phyloP scores from a whole-genome alignment of 306 rosid species.

The Astragalus glycyphyllos region DNA sequence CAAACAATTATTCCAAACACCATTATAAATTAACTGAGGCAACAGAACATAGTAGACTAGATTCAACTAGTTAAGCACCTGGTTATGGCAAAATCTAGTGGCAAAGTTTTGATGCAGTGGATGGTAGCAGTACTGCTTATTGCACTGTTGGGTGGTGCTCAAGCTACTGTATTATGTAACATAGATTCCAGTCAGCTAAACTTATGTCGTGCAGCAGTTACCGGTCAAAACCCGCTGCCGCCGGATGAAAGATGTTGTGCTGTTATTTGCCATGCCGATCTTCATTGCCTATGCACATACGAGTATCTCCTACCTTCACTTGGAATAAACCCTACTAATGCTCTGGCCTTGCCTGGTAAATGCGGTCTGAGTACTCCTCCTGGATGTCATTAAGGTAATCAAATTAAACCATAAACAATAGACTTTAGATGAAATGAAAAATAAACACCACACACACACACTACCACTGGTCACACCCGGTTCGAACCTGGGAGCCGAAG shows the following conservation, averaged over 20 bases:
- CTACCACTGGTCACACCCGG: too few relatives aligned
- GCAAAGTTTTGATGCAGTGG: conserved; percentile 39
- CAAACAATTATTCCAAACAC: conserved; percentile 3
- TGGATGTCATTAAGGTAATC: conserved; percentile 50
- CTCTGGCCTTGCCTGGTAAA: conserved; percentile 65
- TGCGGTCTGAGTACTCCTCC: conserved; percentile 52
- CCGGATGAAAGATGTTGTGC: conserved; percentile 59
- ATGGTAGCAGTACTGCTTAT: conserved; percentile 44
- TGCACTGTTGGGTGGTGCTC: conserved; percentile 40
- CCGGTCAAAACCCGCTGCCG: conserved; percentile 49
- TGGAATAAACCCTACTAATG: conserved; percentile 49
- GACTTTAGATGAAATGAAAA: too few relatives aligned
- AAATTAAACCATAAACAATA: not conserved
- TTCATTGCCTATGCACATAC: conserved; percentile 61
- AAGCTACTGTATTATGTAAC: conserved; percentile 48
- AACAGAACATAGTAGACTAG: not conserved
- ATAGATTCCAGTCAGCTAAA: conserved; percentile 47
- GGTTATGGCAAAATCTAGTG: conserved; percentile 44
- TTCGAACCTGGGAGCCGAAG: too few relatives aligned
- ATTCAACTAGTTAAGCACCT: conserved; percentile 7
- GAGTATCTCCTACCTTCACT: conserved; percentile 49
- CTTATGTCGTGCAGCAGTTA: conserved; percentile 56
- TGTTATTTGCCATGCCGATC: conserved; percentile 54
- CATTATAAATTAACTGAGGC: conserved; percentile 47
- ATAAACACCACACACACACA: too few relatives aligned